A percentile compares a stretch with the other conserved stretches of the same genome.
Evolutionary conservation across 768 basidiomycete species (phyloP).

Genomic region (Pisolithus tinctorius): DNA sequence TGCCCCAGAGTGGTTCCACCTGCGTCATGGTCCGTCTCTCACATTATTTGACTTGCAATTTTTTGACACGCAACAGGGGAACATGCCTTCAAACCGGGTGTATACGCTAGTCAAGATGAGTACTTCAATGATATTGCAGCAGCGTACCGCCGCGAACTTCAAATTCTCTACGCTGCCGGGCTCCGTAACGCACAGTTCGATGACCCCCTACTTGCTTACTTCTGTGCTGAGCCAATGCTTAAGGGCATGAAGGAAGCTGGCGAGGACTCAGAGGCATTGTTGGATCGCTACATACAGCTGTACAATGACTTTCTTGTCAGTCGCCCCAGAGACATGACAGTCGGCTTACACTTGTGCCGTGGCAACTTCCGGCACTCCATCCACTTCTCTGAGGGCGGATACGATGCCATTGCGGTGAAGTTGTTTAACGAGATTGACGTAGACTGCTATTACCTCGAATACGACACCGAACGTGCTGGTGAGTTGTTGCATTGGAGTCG

Average conservation of each 20-base stretch:
- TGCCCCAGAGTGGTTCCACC: slow-evolving; percentile 67
- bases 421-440: slow-evolving; percentile 40
- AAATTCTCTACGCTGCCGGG: slow-evolving; percentile 38
- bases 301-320: slow-evolving; percentile 33
- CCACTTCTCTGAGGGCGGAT: slow-evolving; percentile 42
- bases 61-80: slow-evolving; percentile 9
- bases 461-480: slow-evolving; percentile 42
- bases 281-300: slow-evolving; percentile 49
- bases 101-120: slow-evolving; percentile 25
- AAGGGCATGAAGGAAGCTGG: slow-evolving; percentile 53
- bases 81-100: slow-evolving; percentile 14
- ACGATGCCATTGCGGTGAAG: slow-evolving; percentile 38
- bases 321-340: slow-evolving; percentile 33
- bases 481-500: slow-evolving; percentile 4
- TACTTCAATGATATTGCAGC: slow-evolving; percentile 45
- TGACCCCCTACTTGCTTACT: slow-evolving; percentile 49
- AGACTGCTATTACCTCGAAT: slow-evolving; percentile 42
- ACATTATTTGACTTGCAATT: too few species aligned
- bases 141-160: slow-evolving; percentile 41
- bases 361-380: slow-evolving; percentile 27
- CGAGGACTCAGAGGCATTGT: slow-evolving; percentile 54
- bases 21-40: slow-evolving; percentile 46
- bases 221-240: slow-evolving; percentile 54
- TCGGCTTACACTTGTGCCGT: slow-evolving; percentile 39
- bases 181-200: slow-evolving; percentile 40